Evolutionary conservation across 2,329 filamentous ascomycete genomes (phyloP).

Genomic region (Colletotrichum sublineola): DNA sequence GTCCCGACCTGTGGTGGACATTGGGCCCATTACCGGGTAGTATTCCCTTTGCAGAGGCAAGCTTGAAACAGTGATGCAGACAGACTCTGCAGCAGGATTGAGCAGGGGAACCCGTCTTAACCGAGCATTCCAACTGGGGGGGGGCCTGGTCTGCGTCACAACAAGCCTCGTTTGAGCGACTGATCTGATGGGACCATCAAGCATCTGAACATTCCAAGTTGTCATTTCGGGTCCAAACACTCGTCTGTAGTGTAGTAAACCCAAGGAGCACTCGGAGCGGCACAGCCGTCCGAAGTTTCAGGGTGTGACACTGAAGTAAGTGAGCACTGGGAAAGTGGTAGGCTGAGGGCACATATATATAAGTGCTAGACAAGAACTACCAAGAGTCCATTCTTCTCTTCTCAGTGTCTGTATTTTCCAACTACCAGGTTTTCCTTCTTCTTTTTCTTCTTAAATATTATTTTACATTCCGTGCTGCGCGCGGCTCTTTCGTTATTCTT

Average conservation of each 20-base stretch:
- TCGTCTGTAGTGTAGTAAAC: slow-evolving; percentile 18
- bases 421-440: background rate
- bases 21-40: background rate
- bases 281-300: slow-evolving; percentile 40
- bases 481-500: slow-evolving; percentile 27
- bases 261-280: slow-evolving; percentile 18
- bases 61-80: slow-evolving; percentile 39
- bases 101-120: slow-evolving; percentile 21
- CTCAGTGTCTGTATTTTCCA: background rate
- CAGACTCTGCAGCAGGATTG: slow-evolving; percentile 35
- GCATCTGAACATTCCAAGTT: slow-evolving; percentile 38
- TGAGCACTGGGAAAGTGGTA: background rate
- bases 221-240: slow-evolving; percentile 36
- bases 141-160: slow-evolving; percentile 27
- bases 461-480: slow-evolving; percentile 39
- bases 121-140: slow-evolving; percentile 27
- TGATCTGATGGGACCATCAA: slow-evolving; percentile 39
- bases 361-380: background rate
- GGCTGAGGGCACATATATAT: background rate
- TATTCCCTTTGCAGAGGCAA: slow-evolving; percentile 28
- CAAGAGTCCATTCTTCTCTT: background rate
- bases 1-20: background rate
- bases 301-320: slow-evolving; percentile 26
- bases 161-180: slow-evolving; percentile 33
- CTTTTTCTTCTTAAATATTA: background rate